A percentile compares a stretch with the other conserved stretches of the same genome.
phyloP scores from a whole-genome alignment of 1,139 yeast genomes.

The Scheffersomyces segobiensis region DNA sequence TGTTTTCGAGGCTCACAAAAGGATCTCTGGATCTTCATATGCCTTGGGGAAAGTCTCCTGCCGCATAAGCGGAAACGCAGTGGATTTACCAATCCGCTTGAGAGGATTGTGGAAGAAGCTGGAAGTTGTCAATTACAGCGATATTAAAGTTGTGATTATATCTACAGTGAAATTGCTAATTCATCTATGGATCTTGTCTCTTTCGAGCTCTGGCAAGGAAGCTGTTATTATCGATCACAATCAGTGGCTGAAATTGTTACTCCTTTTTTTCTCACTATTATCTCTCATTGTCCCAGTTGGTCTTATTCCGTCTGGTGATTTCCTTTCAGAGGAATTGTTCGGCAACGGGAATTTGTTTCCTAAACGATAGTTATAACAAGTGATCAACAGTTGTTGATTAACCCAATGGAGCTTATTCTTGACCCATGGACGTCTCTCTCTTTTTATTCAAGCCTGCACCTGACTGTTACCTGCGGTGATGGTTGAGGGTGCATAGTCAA shows the following conservation, averaged over 20 bases:
- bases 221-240: background rate
- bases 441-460: constrained; percentile 30
- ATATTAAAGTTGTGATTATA: background rate
- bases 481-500: constrained; percentile 58
- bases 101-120: background rate
- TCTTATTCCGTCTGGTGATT: constrained; percentile 8
- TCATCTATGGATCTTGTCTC: constrained; percentile 16
- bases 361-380: constrained; percentile 84
- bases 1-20: constrained; percentile 81
- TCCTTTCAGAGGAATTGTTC: constrained; percentile 20
- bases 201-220: constrained; percentile 14
- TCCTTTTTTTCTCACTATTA: background rate
- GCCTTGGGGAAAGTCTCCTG: constrained; percentile 99
- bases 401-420: constrained; percentile 95
- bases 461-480: constrained; percentile 5
- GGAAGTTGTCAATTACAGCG: background rate
- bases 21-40: constrained; percentile 29
- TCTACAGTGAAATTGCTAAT: constrained; percentile 6
- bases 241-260: background rate
- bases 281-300: constrained; percentile 1
- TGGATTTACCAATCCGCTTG: constrained; percentile 39
- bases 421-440: constrained; percentile 55
- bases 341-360: constrained; percentile 63
- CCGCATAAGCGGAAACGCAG: constrained; percentile 67
- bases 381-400: constrained; percentile 43